Evolutionary conservation across 2,329 filamentous ascomycete species (phyloP).

Genomic region (Gliomastix tumulicola): DNA sequence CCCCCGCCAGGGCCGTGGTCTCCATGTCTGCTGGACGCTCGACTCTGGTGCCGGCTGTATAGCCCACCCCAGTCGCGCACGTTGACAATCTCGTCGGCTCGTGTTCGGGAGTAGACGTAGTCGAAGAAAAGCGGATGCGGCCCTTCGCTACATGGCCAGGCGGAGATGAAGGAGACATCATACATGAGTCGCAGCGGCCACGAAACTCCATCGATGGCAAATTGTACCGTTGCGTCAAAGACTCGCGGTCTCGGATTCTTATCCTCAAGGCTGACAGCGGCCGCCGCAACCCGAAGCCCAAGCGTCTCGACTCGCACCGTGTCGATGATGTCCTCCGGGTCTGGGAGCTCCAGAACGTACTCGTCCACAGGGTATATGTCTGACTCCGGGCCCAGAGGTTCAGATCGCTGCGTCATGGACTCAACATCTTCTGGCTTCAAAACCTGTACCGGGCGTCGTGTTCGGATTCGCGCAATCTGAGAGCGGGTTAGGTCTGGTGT

Average conservation of each 20-base stretch:
- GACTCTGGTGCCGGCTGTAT: constrained; percentile 13
- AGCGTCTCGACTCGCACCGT: constrained; percentile 65
- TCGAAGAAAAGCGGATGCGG: constrained; percentile 69
- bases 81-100: constrained; percentile 57
- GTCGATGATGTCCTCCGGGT: constrained; percentile 45
- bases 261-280: constrained; percentile 5
- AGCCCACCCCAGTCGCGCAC: constrained; percentile 58
- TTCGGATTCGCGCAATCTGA: constrained; percentile 63
- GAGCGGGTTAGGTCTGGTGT: constrained; percentile 60
- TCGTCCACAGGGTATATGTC: constrained; percentile 59
- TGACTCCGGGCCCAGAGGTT: constrained; percentile 59
- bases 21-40: constrained; percentile 5
- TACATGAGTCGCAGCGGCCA: constrained; percentile 58
- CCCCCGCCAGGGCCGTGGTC: too few species aligned
- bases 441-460: constrained; percentile 47
- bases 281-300: constrained; percentile 36
- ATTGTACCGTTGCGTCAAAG: constrained; percentile 56
- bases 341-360: constrained; percentile 55
- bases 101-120: constrained; percentile 53
- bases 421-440: constrained; percentile 54
- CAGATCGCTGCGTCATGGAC: constrained; percentile 60
- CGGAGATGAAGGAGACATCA: constrained; percentile 60
- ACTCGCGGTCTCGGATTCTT: constrained; percentile 26
- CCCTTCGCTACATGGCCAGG: constrained; percentile 56
- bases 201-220: constrained; percentile 55